Base-by-base conservation (phyloP, 495 filamentous ascomycete genomes). In the Pseudevernia furfuracea region DNA sequence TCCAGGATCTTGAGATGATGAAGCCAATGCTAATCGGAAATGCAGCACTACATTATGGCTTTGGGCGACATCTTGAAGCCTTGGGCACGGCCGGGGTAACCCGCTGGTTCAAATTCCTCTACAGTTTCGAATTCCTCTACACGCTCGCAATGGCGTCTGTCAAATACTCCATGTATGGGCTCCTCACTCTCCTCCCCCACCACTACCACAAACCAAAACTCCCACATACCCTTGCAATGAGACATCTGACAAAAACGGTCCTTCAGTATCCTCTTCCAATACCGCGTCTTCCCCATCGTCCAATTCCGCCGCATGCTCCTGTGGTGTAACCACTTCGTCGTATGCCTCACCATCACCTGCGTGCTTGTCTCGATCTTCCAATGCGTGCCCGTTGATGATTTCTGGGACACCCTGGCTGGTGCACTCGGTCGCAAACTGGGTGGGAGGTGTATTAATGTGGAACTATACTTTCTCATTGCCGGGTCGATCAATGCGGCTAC, bases 271-370 rank as follows among this genome's bases (percentile, higher is more conserved):
- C 56, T 67, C 34, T 66, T 68, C 52, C 64, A 65, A 59, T 61
- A 66, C 52, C 58, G 67, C 44, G 66, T 68, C 19, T 68, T 66
- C 48, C 67, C 67, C 39, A 60, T 68, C 30, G 60, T 68, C 23
- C 67, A 68, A 30, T 66, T 68, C 23, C 67, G 67, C 19, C 67
- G 63, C 36, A 43, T 68, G 10, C 63, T 65, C 43, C 44, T 53
- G 6, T 58, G 38, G 21, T 28, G 49, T 17, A 58, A 49, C 15
- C n/a, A 62, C 43, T 68, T 59, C 25, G 43, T 61, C 25, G 28
- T 59, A 21, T 52, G 46, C 59, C 34, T 66, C 36, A 48, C 63
- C 19, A 19, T 62, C 7, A 21, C 43, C 9, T 53, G 38, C 36
- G 19, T 66, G 1, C 15, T 68, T 8, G 62, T 39, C 9, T 57